Conservation (phyloP, 148 eudicot genomes). For the Nepenthes mirabilis region DNA sequence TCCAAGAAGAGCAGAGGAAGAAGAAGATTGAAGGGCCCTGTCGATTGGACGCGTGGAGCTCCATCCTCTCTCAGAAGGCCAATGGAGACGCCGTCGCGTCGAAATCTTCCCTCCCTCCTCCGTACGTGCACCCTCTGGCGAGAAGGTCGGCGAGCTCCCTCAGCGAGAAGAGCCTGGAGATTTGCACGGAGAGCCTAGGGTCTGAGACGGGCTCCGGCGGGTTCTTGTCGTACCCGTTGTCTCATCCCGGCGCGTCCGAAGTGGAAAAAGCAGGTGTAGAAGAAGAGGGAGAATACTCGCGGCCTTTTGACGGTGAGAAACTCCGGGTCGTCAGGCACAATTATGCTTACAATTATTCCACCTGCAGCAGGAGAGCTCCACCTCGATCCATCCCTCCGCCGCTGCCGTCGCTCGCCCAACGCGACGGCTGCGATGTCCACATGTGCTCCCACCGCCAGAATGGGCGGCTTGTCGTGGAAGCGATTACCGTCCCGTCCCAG, state of each 20-base stretch:
- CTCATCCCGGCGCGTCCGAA: too few species aligned
- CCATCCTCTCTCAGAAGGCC: constrained; percentile 21
- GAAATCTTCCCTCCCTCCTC: constrained; percentile 23
- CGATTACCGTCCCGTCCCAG: constrained; percentile 44
- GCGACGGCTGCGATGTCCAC: constrained; percentile 43
- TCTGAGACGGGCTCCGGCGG: constrained; percentile 81
- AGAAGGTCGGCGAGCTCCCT: constrained; percentile 36
- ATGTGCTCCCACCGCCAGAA: constrained; percentile 55
- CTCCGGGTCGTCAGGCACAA: not conserved
- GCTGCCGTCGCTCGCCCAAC: constrained; percentile 40
- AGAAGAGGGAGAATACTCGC: not conserved
- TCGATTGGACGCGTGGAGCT: constrained; percentile 23
- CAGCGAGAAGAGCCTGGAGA: constrained; percentile 65
- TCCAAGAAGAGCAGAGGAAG: constrained; percentile 5
- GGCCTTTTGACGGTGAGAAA: not conserved
- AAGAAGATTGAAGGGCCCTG: not conserved
- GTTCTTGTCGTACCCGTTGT: constrained; percentile 15
- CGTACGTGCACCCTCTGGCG: constrained; percentile 57
- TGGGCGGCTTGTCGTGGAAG: constrained; percentile 77
- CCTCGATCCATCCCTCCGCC: constrained; percentile 63
- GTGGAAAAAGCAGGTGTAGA: too few species aligned
- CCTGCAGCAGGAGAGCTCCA: constrained; percentile 4
- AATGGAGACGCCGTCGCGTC: constrained; percentile 2
- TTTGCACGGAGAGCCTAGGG: constrained; percentile 89
- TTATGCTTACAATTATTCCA: not conserved